Evolutionary conservation across 352 stramenopile species (phyloP).

Genomic region (Thalassiosira oceanica): DNA sequence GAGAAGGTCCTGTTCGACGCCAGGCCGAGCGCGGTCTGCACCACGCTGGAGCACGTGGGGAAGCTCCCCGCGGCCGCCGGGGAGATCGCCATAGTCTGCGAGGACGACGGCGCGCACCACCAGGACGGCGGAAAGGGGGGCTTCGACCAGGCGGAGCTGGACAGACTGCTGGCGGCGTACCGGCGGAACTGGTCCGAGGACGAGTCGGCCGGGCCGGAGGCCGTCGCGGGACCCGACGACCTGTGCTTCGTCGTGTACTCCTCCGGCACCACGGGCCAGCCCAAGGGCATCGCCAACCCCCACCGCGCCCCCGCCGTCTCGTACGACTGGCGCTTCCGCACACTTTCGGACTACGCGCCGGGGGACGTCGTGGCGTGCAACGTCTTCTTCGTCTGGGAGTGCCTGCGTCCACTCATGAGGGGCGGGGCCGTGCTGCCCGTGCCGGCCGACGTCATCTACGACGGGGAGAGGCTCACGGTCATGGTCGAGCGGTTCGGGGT

Average conservation of each 20-base stretch:
- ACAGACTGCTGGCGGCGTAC: slow-evolving; percentile 26
- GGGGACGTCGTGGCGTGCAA: slow-evolving; percentile 86
- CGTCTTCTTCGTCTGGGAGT: slow-evolving; percentile 94
- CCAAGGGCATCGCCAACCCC: slow-evolving; percentile 91
- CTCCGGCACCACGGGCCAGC: slow-evolving; percentile 88
- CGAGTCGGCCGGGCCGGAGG: slow-evolving; percentile 79
- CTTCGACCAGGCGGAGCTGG: slow-evolving; percentile 12
- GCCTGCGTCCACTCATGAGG: slow-evolving; percentile 87
- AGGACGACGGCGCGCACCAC: slow-evolving; percentile 32
- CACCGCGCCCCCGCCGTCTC: slow-evolving; percentile 90
- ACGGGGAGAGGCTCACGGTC: slow-evolving; percentile 83
- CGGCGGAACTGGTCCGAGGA: slow-evolving; percentile 82
- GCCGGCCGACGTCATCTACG: slow-evolving; percentile 89
- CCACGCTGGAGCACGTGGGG: slow-evolving; percentile 64
- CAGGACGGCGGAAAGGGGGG: slow-evolving; percentile 15
- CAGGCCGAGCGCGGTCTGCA: slow-evolving; percentile 86
- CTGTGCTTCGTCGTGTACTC: slow-evolving; percentile 92
- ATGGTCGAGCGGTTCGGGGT: slow-evolving; percentile 83
- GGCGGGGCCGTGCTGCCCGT: slow-evolving; percentile 89
- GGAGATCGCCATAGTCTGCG: slow-evolving; percentile 52
- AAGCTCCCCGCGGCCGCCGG: slow-evolving; percentile 57
- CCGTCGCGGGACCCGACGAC: slow-evolving; percentile 83
- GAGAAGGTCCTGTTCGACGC: slow-evolving; percentile 87
- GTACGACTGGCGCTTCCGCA: slow-evolving; percentile 88
- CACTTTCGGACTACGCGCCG: slow-evolving; percentile 74